Base-by-base conservation (phyloP, 345 rosid species). In the Pistacia vera region DNA sequence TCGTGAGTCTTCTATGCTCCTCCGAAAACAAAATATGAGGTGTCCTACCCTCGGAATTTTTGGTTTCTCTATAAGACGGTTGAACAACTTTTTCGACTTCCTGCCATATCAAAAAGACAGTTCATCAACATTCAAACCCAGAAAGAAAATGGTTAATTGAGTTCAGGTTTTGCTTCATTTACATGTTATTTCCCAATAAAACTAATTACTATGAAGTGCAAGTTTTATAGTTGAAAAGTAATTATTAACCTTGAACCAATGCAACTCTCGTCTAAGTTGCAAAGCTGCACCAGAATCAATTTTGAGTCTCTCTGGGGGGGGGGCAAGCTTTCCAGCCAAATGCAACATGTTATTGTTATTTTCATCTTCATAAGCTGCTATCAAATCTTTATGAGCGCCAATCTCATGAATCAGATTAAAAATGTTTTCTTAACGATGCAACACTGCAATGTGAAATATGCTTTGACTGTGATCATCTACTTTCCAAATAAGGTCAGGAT, bases 281-380 rank as follows among this genome's bases (percentile, higher is more conserved):
- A 83, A 81, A 48, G 86, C 86, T 66, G 85, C 85, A 12, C 89
- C 85, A 1, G 89, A 79, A 22, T 68, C 80, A 28, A 63, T 66
- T 4, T 83, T 72, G 6, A 86, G 80, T 36, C 82, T 75, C 69
- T 69, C 58, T 2, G 69, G 77, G 30, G 83, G 80, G 0, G 82
- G n/a, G n/a, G n/a, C 78, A 7, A 79, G 59, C 20, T 62, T 62
- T 66, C 71, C 83, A 5, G 83, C 83, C 73, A 83, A 70, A 72
- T 81, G 88, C 76, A 77, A n/a, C 38, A 83, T 76, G 71, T 75
- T 76, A 41, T 66, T 73, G 25, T 74, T 59, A 33, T 76, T n/a
- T 25, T 70, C 46, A 66, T 83, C 85, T 69, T 55, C 72, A 56
- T 78, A 68, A 46, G 65, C 61, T 7, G 70, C 75, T 48, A 80